Base-by-base conservation (phyloP, 2,329 filamentous ascomycete genomes). In the Fusarium mundagurra region DNA sequence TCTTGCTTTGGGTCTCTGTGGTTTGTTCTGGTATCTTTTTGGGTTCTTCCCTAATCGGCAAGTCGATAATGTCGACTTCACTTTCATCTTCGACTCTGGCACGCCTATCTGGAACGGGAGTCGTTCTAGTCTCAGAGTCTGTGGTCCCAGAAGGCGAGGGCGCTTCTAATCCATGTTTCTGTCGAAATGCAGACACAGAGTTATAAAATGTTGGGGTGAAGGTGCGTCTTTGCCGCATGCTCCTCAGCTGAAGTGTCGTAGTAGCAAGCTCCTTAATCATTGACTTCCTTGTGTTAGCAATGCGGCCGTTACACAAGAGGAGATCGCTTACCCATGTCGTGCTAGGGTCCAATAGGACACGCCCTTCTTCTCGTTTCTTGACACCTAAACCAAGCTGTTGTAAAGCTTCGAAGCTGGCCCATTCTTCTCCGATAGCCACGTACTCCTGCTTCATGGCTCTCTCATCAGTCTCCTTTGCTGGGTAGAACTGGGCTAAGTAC, bases 191-290 rank as follows among this genome's bases (percentile, higher is more conserved):
- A 18, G 50, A 33, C 57, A 43, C 53, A 1, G 63, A 61, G 31
- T 54, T 74, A 31, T 74, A 74, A 31, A 72, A 74, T 0, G 55
- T 72, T 2, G 59, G 5, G 0, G 63, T 72, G 6, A 44, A 74
- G 4, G 27, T n/a, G 6, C 71, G 54, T 12, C 63, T 60, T n/a
- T 74, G 71, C 1, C 69, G 36, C 71, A 74, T 74, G 22, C 71
- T 69, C 27, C 57, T 57, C 3, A 74, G n/a, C 16, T 74, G 63
- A 2, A 74, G 20, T 0, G 72, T 74, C 2, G 67, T 62, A 1
- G 24, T 62, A 4, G 71, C 67, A 6, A 74, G 71, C 11, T 62
- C 72, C 13, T 65, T 57, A 0, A 74, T 44, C 67, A 74, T 72
- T 0, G 67, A 69, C 71, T 74, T 3, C 1, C 20, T 2, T 0